These are phyloP conservation scores for Saturnispora kantuleensis DNA, from an alignment of 805 yeast species.

Conservation along the genomic window DNA sequence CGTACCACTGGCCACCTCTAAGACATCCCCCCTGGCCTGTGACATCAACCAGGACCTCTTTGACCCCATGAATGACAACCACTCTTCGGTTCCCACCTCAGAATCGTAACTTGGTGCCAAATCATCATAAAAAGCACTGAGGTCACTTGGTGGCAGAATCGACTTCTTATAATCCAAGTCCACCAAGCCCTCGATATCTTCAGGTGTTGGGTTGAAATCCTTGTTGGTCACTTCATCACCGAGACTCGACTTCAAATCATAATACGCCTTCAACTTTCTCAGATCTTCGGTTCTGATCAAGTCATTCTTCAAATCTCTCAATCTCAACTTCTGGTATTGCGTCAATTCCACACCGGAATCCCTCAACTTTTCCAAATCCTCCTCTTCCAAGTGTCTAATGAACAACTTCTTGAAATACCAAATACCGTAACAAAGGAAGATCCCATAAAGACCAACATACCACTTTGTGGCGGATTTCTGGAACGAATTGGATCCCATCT, in stretches of 20 bases:
- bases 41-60: conserved; percentile 74
- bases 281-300: conserved; percentile 55
- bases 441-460: conserved; percentile 49
- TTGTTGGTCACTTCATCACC: conserved; percentile 12
- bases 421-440: conserved; percentile 48
- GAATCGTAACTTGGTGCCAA: conserved; percentile 76
- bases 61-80: conserved; percentile 47
- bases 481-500: conserved; percentile 44
- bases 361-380: conserved; percentile 22
- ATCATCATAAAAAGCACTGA: conserved; percentile 67
- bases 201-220: conserved; percentile 27
- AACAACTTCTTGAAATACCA: conserved; percentile 59
- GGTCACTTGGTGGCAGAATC: conserved; percentile 66
- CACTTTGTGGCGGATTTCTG: conserved; percentile 53
- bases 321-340: conserved; percentile 55
- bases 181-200: conserved; percentile 23
- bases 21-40: conserved; percentile 75
- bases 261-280: conserved; percentile 49
- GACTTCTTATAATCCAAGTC: conserved; percentile 26
- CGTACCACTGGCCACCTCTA: conserved; percentile 94
- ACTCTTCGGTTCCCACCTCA: conserved; percentile 68
- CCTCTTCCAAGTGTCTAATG: conserved; percentile 52
- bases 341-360: conserved; percentile 32
- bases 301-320: conserved; percentile 50
- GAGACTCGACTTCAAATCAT: conserved; percentile 31